These are phyloP conservation scores for Colletotrichum limetticola DNA, from an alignment of 2,329 filamentous ascomycete genomes.

Conservation along the genomic window DNA sequence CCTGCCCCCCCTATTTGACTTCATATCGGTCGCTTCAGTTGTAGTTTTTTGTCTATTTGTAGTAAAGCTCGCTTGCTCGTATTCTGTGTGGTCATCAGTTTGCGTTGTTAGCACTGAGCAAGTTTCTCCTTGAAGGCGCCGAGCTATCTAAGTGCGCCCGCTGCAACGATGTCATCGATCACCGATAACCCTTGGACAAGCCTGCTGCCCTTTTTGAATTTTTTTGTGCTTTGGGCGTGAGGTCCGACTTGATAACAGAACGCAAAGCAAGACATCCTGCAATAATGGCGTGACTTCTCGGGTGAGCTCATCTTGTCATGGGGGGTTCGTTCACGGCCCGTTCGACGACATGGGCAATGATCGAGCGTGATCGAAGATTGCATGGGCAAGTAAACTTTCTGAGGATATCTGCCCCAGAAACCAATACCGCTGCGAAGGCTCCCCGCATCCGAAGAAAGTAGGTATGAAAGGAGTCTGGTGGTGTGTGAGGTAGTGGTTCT, in stretches of 20 bases:
- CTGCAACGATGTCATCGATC: not conserved
- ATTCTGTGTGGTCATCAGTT: not conserved
- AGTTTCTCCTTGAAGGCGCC: not conserved
- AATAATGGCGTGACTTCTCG: conserved; percentile 18
- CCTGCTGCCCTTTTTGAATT: not conserved
- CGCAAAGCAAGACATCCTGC: not conserved
- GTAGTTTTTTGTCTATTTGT: not conserved
- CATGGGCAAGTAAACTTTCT: conserved; percentile 11
- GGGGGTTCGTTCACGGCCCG: conserved; percentile 6
- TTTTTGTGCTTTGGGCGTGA: not conserved
- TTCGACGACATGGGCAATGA: not conserved
- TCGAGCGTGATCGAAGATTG: not conserved
- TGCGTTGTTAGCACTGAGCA: not conserved
- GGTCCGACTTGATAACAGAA: not conserved
- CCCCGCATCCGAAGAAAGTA: conserved; percentile 14
- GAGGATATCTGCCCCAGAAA: not conserved
- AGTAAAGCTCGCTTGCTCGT: not conserved
- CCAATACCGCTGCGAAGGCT: not conserved
- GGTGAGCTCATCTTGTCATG: conserved; percentile 4
- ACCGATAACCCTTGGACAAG: not conserved
- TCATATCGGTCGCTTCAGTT: not conserved
- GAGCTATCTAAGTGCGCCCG: conserved; percentile 3
- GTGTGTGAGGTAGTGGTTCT: not conserved
- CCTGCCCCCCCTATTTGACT: conserved; percentile 1
- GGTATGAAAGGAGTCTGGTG: conserved; percentile 2